A percentile compares a stretch with the other conserved stretches of the same genome.
phyloP scores from a whole-genome alignment of 2,329 filamentous ascomycete species.

The Scleromitrula shiraiana region DNA sequence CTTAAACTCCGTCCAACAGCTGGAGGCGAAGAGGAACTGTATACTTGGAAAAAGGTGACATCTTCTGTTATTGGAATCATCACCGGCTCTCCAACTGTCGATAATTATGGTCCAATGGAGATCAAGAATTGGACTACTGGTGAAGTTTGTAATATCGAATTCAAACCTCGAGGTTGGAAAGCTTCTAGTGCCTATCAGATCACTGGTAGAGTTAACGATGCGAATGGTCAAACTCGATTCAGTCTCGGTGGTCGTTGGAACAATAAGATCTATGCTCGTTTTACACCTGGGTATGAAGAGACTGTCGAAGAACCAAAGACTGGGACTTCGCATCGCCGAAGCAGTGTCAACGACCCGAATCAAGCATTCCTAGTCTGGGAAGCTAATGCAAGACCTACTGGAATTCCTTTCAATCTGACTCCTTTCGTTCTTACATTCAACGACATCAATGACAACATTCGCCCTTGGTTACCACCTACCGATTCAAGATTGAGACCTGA shows the following conservation, averaged over 20 bases:
- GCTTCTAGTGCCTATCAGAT: slow-evolving; percentile 86
- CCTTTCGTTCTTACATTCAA: slow-evolving; percentile 95
- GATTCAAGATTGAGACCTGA: slow-evolving; percentile 90
- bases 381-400: slow-evolving; percentile 68
- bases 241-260: slow-evolving; percentile 95
- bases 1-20: slow-evolving; percentile 68
- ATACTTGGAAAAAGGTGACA: slow-evolving; percentile 98
- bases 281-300: slow-evolving; percentile 85
- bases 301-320: slow-evolving; percentile 50
- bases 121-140: slow-evolving; percentile 96
- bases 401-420: slow-evolving; percentile 94
- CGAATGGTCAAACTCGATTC: slow-evolving; percentile 72
- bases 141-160: slow-evolving; percentile 81
- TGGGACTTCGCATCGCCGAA: slow-evolving; percentile 33
- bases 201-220: slow-evolving; percentile 74
- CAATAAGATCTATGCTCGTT: slow-evolving; percentile 88
- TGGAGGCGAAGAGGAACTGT: slow-evolving; percentile 75
- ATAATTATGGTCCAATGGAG: slow-evolving; percentile 96
- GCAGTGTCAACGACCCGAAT: slow-evolving; percentile 55
- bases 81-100: slow-evolving; percentile 90
- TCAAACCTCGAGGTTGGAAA: slow-evolving; percentile 95
- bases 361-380: slow-evolving; percentile 92
- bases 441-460: slow-evolving; percentile 76
- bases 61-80: slow-evolving; percentile 98
- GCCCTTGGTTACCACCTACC: slow-evolving; percentile 74